A percentile compares a stretch with the other conserved stretches of the same genome.
These are phyloP conservation scores for Daldinia vernicosa DNA, from an alignment of 495 filamentous ascomycete species.

Conservation along the genomic window DNA sequence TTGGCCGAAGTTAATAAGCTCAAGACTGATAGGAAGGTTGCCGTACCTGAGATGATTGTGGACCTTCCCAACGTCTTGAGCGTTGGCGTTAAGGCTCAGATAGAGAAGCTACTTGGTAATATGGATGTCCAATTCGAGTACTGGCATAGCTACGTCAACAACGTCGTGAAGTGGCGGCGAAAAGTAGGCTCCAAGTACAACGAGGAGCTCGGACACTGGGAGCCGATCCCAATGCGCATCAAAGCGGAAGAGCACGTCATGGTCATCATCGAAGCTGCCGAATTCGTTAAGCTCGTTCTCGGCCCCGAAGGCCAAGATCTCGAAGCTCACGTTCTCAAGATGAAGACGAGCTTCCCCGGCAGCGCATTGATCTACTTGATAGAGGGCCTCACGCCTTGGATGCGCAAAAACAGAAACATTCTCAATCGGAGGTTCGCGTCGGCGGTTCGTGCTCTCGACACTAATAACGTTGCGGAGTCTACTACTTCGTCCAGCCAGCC, in stretches of 20 bases:
- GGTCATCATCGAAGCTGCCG: slow-evolving; percentile 69
- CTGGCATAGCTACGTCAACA: slow-evolving; percentile 60
- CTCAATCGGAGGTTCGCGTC: slow-evolving; percentile 73
- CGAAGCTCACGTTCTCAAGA: slow-evolving; percentile 65
- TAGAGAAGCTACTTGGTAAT: slow-evolving; percentile 63
- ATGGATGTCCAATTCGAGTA: slow-evolving; percentile 52
- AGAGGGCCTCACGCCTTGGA: slow-evolving; percentile 72
- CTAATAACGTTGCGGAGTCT: slow-evolving; percentile 7
- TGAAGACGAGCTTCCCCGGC: slow-evolving; percentile 63
- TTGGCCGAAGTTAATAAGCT: slow-evolving; percentile 79
- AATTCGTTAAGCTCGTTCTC: slow-evolving; percentile 72
- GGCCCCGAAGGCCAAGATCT: slow-evolving; percentile 58
- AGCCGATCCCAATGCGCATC: slow-evolving; percentile 68
- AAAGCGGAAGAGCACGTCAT: slow-evolving; percentile 72
- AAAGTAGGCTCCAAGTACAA: slow-evolving; percentile 72
- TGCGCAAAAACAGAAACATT: slow-evolving; percentile 73
- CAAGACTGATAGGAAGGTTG: slow-evolving; percentile 78
- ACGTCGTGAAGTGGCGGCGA: slow-evolving; percentile 78
- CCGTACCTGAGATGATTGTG: slow-evolving; percentile 84
- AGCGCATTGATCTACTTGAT: slow-evolving; percentile 77
- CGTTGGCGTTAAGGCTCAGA: slow-evolving; percentile 62
- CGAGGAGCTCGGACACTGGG: slow-evolving; percentile 68
- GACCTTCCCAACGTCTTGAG: slow-evolving; percentile 70
- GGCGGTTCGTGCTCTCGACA: slow-evolving; percentile 67
- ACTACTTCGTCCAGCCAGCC: slow-evolving; percentile 24